These are phyloP conservation scores for Colletotrichum magnum DNA, from an alignment of 2,329 filamentous ascomycete species.

Conservation along the genomic window DNA sequence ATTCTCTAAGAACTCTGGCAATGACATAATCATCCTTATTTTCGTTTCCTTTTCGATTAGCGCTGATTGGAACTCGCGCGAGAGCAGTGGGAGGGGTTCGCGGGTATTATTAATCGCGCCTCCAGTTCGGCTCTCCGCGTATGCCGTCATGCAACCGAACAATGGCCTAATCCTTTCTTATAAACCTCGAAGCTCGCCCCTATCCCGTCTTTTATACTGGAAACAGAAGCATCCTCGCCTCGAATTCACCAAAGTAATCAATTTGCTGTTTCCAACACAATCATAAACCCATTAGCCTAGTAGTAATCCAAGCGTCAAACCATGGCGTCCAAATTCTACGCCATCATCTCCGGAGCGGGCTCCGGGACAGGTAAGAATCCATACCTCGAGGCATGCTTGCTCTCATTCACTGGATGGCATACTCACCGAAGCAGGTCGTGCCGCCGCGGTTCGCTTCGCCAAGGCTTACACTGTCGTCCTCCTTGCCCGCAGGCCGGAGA, in stretches of 20 bases:
- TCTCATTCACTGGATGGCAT: neutral
- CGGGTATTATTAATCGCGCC: conserved; percentile 33
- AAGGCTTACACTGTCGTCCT: conserved; percentile 80
- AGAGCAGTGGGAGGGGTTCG: conserved; percentile 9
- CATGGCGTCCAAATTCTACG: conserved; percentile 65
- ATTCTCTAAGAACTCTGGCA: too few species aligned
- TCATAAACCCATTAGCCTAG: too few species aligned
- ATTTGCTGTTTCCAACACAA: neutral
- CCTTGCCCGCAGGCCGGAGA: conserved; percentile 77
- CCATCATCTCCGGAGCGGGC: conserved; percentile 80
- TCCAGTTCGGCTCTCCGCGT: conserved; percentile 30
- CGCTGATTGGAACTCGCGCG: too few species aligned
- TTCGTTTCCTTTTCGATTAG: too few species aligned
- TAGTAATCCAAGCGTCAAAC: neutral
- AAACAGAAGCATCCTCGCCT: too few species aligned
- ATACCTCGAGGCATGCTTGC: conserved; percentile 64
- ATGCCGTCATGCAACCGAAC: conserved; percentile 38
- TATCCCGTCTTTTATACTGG: too few species aligned
- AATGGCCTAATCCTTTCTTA: conserved; percentile 27
- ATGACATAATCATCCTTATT: too few species aligned
- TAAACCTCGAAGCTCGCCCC: neutral
- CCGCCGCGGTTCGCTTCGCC: conserved; percentile 71
- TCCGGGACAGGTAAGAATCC: conserved; percentile 71
- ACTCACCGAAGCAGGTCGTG: conserved; percentile 51
- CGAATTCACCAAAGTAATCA: neutral